Conservation (phyloP, 495 filamentous ascomycete species). For the Penicillium paxilli region DNA sequence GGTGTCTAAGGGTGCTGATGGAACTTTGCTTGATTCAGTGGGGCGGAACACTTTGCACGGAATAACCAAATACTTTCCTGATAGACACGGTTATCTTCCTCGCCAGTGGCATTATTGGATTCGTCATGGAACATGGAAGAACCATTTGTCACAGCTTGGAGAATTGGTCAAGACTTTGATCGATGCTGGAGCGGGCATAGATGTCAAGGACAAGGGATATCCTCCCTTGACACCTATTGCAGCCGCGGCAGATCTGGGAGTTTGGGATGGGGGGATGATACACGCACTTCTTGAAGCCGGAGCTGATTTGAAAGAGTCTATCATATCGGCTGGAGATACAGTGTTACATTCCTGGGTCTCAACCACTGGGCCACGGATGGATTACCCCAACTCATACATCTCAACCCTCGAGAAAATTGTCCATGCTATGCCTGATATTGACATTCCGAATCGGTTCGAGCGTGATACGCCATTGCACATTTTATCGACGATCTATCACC, state of each 20-base stretch:
- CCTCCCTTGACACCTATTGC: conserved; percentile 14
- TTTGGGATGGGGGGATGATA: conserved; percentile 18
- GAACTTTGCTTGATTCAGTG: conserved; percentile 9
- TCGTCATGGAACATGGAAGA: conserved; percentile 16
- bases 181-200: conserved; percentile 20
- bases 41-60: conserved; percentile 20
- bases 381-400: conserved; percentile 18
- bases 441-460: conserved; percentile 12
- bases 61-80: conserved; percentile 14
- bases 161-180: conserved; percentile 16
- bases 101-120: conserved; percentile 19
- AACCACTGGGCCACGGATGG: conserved; percentile 14
- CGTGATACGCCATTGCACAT: conserved; percentile 17
- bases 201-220: conserved; percentile 24
- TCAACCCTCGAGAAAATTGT: conserved; percentile 9
- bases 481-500: conserved; percentile 14
- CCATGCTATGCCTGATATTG: conserved; percentile 8
- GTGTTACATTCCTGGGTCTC: conserved; percentile 20
- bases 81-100: conserved; percentile 12
- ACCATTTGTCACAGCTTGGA: conserved; percentile 7
- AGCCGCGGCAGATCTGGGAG: conserved; percentile 15
- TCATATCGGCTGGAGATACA: conserved; percentile 6
- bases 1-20: conserved; percentile 14
- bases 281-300: conserved; percentile 12
- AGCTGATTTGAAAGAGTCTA: conserved; percentile 11